Conservation (phyloP, 768 basidiomycete genomes). For the Lentinula sp. region DNA sequence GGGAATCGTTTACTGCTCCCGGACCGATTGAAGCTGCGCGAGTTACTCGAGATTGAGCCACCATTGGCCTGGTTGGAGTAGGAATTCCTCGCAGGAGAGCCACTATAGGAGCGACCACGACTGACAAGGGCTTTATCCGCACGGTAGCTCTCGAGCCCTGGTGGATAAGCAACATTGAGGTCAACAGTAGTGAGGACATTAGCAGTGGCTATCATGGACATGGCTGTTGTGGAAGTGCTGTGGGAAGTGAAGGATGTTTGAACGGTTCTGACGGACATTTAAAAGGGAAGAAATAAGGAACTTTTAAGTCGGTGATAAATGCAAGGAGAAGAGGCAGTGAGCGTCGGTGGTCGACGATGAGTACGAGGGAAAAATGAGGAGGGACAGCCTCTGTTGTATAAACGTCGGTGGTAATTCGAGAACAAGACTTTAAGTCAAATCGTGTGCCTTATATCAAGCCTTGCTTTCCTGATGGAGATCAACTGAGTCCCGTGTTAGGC, state of each 20-base stretch:
- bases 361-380: neutral
- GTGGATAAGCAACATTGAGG: neutral
- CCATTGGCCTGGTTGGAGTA: neutral
- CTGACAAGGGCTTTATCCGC: neutral
- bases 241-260: conserved; percentile 4
- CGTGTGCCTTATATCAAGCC: neutral
- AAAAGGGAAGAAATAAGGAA: neutral
- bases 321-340: neutral
- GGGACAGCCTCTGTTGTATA: neutral
- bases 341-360: neutral
- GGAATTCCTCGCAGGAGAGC: neutral
- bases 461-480: neutral
- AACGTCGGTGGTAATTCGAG: neutral
- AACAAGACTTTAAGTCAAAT: neutral
- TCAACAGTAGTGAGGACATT: neutral
- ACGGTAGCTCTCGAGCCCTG: neutral
- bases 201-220: neutral
- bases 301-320: neutral
- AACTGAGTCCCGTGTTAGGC: neutral
- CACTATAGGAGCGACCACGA: neutral
- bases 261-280: conserved; percentile 4
- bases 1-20: conserved; percentile 2
- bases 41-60: neutral
- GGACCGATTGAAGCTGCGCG: neutral
- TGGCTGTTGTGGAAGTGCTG: neutral